Conservation (phyloP, 257 asterid genomes). For the Knoxia roxburghii region DNA sequence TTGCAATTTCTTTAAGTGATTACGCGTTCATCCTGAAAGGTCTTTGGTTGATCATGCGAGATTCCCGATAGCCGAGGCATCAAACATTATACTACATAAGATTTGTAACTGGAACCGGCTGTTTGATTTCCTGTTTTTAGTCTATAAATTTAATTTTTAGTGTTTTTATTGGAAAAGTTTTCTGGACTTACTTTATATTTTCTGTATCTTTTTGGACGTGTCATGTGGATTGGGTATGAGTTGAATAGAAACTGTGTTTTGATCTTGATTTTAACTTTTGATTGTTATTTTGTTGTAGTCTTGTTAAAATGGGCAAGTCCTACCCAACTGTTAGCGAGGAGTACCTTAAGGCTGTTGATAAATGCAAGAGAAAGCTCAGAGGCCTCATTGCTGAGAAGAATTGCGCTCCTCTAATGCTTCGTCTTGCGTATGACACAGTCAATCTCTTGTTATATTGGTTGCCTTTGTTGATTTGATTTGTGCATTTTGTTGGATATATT, state of each 20-base stretch:
- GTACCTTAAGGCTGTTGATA: slow-evolving; percentile 67
- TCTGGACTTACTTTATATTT: not conserved
- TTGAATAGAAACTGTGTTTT: too few relatives aligned
- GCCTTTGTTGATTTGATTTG: not conserved
- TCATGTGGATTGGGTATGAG: too few relatives aligned
- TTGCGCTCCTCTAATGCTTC: slow-evolving; percentile 91
- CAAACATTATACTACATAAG: too few relatives aligned
- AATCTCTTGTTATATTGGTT: not conserved
- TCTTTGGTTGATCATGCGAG: too few relatives aligned
- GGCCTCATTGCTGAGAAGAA: slow-evolving; percentile 83
- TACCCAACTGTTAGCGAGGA: slow-evolving; percentile 79
- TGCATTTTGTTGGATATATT: not conserved
- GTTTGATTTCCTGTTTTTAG: too few relatives aligned
- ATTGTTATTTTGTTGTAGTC: slow-evolving; percentile 11
- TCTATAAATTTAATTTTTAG: not conserved
- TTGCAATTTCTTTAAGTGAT: too few relatives aligned
- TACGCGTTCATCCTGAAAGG: too few relatives aligned
- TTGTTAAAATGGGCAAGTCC: slow-evolving; percentile 54
- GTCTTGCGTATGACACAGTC: slow-evolving; percentile 51
- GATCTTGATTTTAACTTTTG: not conserved
- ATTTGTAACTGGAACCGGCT: too few relatives aligned
- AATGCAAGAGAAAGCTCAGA: slow-evolving; percentile 74
- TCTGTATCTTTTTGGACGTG: too few relatives aligned
- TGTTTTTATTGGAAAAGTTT: not conserved
- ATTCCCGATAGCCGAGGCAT: too few relatives aligned